Conservation (phyloP, 2,329 filamentous ascomycete species). For the Decorospora gaudefroyi region DNA sequence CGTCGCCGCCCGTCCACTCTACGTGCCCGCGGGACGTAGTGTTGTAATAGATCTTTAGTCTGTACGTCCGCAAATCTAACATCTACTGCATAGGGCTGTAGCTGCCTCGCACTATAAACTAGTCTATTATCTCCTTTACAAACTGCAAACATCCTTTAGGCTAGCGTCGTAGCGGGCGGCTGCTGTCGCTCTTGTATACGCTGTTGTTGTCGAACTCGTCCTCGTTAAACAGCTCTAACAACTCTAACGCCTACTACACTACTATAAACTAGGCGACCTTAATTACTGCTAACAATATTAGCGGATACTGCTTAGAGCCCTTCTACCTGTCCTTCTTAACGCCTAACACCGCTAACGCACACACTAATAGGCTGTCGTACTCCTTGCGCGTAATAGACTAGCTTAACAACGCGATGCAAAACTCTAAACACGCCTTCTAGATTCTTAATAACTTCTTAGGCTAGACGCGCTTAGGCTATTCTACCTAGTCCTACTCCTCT, state of each 20-base stretch:
- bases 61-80: constrained; percentile 18
- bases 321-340: constrained; percentile 21
- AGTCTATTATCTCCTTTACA: constrained; percentile 19
- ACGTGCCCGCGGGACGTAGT: constrained; percentile 14
- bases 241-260: constrained; percentile 24
- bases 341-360: constrained; percentile 25
- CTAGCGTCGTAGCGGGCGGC: constrained; percentile 1
- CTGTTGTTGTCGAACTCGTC: too few relatives aligned
- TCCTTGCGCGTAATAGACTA: constrained; percentile 17
- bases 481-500: too few relatives aligned
- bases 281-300: constrained; percentile 25
- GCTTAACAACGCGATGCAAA: constrained; percentile 28
- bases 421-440: constrained; percentile 20
- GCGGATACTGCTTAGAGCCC: constrained; percentile 21
- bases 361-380: constrained; percentile 27
- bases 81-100: constrained; percentile 21
- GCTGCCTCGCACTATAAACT: constrained; percentile 22
- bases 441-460: constrained; percentile 7
- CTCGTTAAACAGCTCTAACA: background rate
- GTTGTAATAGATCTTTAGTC: constrained; percentile 23
- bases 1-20: too few relatives aligned
- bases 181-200: constrained; percentile 14
- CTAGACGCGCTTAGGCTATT: too few relatives aligned
- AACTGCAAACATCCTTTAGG: constrained; percentile 21
- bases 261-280: constrained; percentile 27